These are phyloP conservation scores for Phaeosphaeriaceae sp. DNA, from an alignment of 2,329 filamentous ascomycete species.

Conservation along the genomic window DNA sequence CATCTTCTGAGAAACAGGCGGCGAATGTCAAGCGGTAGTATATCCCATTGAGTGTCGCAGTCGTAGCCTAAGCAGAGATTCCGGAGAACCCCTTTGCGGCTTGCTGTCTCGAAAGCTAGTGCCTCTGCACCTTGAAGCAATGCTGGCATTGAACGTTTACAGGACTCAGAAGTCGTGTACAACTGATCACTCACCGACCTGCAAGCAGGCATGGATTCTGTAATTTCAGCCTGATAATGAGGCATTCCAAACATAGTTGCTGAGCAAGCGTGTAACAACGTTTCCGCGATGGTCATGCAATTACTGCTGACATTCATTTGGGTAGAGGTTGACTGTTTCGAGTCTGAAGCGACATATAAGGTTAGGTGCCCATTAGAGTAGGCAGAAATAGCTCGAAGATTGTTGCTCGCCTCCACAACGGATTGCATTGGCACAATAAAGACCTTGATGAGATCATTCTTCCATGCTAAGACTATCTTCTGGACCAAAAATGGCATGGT, in stretches of 20 bases:
- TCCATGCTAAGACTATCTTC: constrained; percentile 41
- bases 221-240: constrained; percentile 40
- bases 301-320: constrained; percentile 45
- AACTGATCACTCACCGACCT: constrained; percentile 20
- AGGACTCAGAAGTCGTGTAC: constrained; percentile 40
- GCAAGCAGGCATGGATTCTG: constrained; percentile 43
- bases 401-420: constrained; percentile 35
- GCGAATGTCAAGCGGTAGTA: constrained; percentile 55
- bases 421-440: constrained; percentile 45
- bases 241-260: constrained; percentile 44
- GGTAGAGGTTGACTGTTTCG: constrained; percentile 23
- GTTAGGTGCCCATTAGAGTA: constrained; percentile 37
- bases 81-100: constrained; percentile 55
- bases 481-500: constrained; percentile 40
- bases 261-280: constrained; percentile 41
- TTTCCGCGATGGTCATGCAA: constrained; percentile 42
- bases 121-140: constrained; percentile 23
- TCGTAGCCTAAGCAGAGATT: constrained; percentile 58
- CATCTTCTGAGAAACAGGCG: constrained; percentile 55
- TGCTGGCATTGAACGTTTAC: constrained; percentile 42
- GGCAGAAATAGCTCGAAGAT: constrained; percentile 47
- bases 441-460: constrained; percentile 39
- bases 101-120: constrained; percentile 26
- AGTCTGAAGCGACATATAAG: constrained; percentile 42
- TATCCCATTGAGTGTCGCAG: constrained; percentile 60